Evolutionary conservation across 2,329 filamentous ascomycete genomes (phyloP).

Genomic region (Coniosporium tulheliwenetii): DNA sequence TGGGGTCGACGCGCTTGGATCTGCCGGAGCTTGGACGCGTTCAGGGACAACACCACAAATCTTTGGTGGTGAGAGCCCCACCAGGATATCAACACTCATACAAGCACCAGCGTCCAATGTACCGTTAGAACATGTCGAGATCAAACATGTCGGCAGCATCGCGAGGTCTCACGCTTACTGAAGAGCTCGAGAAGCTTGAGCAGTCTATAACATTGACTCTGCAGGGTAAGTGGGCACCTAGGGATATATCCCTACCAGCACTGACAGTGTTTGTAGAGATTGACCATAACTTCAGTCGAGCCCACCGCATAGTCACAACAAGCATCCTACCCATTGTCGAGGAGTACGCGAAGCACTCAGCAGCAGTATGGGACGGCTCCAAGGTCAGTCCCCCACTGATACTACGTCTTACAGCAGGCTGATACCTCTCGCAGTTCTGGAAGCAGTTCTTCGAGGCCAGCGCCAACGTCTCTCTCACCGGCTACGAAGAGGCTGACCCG

Average conservation of each 20-base stretch:
- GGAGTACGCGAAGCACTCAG: conserved; percentile 86
- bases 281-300: conserved; percentile 94
- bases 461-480: conserved; percentile 89
- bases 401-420: no score
- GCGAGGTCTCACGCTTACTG: conserved; percentile 62
- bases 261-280: conserved; percentile 49
- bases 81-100: no score
- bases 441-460: conserved; percentile 99
- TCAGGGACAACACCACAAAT: no score
- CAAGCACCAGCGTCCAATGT: no score
- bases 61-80: no score
- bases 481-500: conserved; percentile 67
- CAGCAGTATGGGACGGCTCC: conserved; percentile 89
- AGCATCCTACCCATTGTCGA: conserved; percentile 89
- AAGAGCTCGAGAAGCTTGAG: conserved; percentile 90
- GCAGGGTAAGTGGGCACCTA: conserved; percentile 51
- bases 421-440: conserved; percentile 58
- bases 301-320: conserved; percentile 87
- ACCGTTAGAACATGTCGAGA: conserved; percentile 30
- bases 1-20: no score
- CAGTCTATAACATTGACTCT: conserved; percentile 93
- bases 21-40: no score
- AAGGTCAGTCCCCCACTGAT: conserved; percentile 41
- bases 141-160: conserved; percentile 27
- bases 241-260: not conserved